A percentile compares a stretch with the other conserved stretches of the same genome.
These are phyloP conservation scores for Centaurea solstitialis DNA, from an alignment of 129 eudicot species.

Conservation along the genomic window DNA sequence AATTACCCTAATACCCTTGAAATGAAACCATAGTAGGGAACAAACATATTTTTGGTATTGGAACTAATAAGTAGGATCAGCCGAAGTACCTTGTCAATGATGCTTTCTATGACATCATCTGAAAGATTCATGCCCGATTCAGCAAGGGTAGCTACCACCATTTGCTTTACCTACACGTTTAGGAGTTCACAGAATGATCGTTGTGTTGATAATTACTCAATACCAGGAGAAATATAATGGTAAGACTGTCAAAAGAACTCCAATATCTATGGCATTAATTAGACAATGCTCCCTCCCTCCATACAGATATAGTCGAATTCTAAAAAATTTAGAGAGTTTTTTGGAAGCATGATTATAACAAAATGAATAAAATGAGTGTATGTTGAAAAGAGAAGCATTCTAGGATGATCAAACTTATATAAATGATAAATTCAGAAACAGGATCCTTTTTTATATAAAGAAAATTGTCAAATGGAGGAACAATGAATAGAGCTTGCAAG, in stretches of 20 bases:
- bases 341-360: no score
- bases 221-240: not conserved
- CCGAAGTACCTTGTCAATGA: conserved; percentile 42
- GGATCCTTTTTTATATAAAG: no score
- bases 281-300: not conserved
- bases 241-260: not conserved
- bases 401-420: not conserved
- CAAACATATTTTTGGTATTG: not conserved
- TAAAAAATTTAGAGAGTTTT: no score
- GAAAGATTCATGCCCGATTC: conserved; percentile 97
- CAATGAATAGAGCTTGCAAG: no score
- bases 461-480: no score
- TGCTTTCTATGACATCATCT: conserved; percentile 84
- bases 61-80: conserved; percentile 5
- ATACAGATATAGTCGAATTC: not conserved
- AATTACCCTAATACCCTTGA: not conserved
- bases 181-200: not conserved
- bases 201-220: not conserved
- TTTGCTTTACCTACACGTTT: conserved; percentile 77
- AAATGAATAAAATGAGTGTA: no score
- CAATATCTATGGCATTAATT: not conserved
- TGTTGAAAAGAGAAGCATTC: not conserved
- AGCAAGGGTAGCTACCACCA: conserved; percentile 95
- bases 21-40: not conserved
- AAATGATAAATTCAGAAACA: not conserved